Evolutionary conservation across 2,329 filamentous ascomycete species (phyloP), one percentile per base, ranked within the genome.

Genomic region (Colletotrichum kahawae): DNA sequence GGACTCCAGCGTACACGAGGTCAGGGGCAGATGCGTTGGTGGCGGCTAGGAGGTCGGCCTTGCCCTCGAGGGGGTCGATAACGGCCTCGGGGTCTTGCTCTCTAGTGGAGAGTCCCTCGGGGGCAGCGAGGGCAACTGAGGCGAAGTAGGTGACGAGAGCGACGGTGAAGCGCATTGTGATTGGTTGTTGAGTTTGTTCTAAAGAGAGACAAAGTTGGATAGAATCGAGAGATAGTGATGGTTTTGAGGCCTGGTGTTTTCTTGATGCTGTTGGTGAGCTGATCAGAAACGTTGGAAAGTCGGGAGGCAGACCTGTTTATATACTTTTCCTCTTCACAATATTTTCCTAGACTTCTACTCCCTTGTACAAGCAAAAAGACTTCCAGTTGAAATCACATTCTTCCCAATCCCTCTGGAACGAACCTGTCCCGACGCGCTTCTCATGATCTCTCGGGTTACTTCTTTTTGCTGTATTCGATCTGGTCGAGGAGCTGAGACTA

Each of bases 401-500:
- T 51, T 51, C 43, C 43, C 5, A 51, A n/a, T 0, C 1, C 43
- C 0, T 48, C 1, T 48, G n/a, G 43, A 51, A 51, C 6, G 2
- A 12, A 18, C 0, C 5, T 48, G 2, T 13, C 43, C 1, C 8
- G 6, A n/a, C 10, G n/a, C 0, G 21, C n/a, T 51, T 51, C 43
- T 51, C 43, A 24, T 1, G 10, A 7, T 4, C n/a, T 51, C n/a
- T 21, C 43, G 13, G 7, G 43, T 51, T 51, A 51, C 43, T 21
- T 21, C 43, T 51, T 51, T 13, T n/a, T 51, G 0, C 43, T 51
- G 2, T 0, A 51, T 51, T 51, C 43, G 43, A 51, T 13, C 43
- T 51, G n/a, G 43, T 21, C 0, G n/a, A 51, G 10, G 0, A 51
- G n/a, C 10, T 13, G 12, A 51, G 43, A 51, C 43, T 51, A 51